A percentile compares a stretch with the other conserved stretches of the same genome.
These are phyloP conservation scores for Hippophae rhamnoides DNA, from an alignment of 306 rosid genomes.

Conservation along the genomic window DNA sequence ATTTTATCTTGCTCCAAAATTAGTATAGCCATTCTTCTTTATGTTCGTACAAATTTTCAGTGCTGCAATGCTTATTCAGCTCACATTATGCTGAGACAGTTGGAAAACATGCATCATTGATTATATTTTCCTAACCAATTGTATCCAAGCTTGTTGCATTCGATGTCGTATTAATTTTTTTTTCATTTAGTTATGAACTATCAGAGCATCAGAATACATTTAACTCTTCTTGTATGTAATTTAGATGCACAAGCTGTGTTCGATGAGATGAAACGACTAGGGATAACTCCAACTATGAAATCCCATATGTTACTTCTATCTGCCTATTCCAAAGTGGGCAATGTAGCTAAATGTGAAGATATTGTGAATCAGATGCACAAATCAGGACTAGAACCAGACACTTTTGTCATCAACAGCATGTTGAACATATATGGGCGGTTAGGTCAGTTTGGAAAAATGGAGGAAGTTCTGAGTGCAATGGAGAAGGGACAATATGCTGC, in stretches of 20 bases:
- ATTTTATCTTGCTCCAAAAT: no score
- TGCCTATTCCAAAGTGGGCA: conserved; percentile 64
- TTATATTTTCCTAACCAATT: not conserved
- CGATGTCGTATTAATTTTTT: not conserved
- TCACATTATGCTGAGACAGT: no score
- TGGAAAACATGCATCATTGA: not conserved
- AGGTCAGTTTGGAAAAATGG: conserved; percentile 73
- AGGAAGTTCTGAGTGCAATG: conserved; percentile 60
- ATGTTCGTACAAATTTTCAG: no score
- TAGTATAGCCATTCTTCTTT: no score
- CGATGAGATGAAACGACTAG: conserved; percentile 70
- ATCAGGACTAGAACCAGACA: conserved; percentile 67
- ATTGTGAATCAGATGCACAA: conserved; percentile 60
- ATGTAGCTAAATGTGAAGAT: conserved; percentile 62
- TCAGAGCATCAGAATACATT: not conserved
- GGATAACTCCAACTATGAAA: conserved; percentile 84
- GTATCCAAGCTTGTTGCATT: not conserved
- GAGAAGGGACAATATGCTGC: conserved; percentile 45
- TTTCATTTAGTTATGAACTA: not conserved
- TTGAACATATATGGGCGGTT: conserved; percentile 68
- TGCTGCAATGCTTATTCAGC: no score
- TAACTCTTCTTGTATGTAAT: not conserved
- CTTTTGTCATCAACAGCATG: conserved; percentile 74
- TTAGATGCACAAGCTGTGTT: conserved; percentile 67
- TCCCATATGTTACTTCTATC: conserved; percentile 89